These are phyloP conservation scores for Dactylellina cionopaga DNA, from an alignment of 2,329 filamentous ascomycete genomes.

Conservation along the genomic window DNA sequence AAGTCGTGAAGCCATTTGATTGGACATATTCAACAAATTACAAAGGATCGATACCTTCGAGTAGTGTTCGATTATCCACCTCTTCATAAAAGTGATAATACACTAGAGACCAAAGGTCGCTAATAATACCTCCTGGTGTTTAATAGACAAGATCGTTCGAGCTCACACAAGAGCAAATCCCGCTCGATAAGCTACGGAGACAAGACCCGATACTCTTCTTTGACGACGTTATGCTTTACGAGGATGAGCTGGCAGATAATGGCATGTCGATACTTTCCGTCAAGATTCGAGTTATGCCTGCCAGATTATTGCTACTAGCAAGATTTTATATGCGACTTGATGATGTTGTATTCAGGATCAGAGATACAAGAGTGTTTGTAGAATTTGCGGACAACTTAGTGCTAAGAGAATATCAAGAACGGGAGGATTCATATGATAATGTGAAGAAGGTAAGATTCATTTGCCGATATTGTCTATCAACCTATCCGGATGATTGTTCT, in stretches of 20 bases:
- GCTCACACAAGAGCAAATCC: conserved; percentile 68
- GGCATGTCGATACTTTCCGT: conserved; percentile 89
- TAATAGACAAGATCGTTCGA: conserved; percentile 50
- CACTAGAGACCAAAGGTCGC: background rate
- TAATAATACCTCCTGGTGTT: background rate
- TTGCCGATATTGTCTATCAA: background rate
- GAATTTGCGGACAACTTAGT: conserved; percentile 84
- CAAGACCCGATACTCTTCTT: conserved; percentile 96
- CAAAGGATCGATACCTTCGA: conserved; percentile 72
- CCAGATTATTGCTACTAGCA: conserved; percentile 82
- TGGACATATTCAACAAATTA: conserved; percentile 97
- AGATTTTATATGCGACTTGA: conserved; percentile 94
- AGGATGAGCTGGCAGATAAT: conserved; percentile 97
- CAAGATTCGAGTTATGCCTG: conserved; percentile 93
- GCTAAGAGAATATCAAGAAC: conserved; percentile 87
- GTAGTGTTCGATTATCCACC: conserved; percentile 56
- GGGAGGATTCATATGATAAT: conserved; percentile 81
- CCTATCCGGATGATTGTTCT: conserved; percentile 7
- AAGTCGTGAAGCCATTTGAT: conserved; percentile 95
- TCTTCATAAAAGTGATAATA: background rate
- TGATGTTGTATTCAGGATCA: conserved; percentile 83
- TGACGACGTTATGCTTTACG: conserved; percentile 94
- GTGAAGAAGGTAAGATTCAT: conserved; percentile 73
- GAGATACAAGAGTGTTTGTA: conserved; percentile 90
- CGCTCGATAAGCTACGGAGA: conserved; percentile 83